A percentile compares a stretch with the other conserved stretches of the same genome.
phyloP scores from a whole-genome alignment of 2,329 filamentous ascomycete genomes.

The Paracoccidioides lutzii region DNA sequence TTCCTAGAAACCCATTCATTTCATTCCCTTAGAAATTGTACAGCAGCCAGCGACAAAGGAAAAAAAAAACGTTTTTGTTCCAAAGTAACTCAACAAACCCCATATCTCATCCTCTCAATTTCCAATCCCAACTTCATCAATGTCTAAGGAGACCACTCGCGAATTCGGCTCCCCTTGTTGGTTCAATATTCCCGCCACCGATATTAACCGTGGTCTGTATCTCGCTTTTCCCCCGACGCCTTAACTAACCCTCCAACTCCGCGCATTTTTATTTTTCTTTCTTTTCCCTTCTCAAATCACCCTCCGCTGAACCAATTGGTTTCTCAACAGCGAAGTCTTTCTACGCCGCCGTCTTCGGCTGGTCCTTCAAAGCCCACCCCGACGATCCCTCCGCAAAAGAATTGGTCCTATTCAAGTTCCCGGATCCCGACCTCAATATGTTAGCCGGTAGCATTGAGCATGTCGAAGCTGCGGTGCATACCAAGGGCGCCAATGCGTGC shows the following conservation, averaged over 20 bases:
- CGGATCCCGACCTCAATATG: conserved; percentile 1
- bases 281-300: too few species aligned
- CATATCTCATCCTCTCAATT: not conserved
- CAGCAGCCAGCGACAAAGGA: too few species aligned
- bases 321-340: conserved; percentile 12
- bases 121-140: not conserved
- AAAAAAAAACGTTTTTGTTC: not conserved
- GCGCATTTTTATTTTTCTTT: not conserved
- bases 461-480: conserved; percentile 4
- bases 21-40: too few species aligned
- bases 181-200: conserved; percentile 14
- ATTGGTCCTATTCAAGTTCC: conserved; percentile 13
- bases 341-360: conserved; percentile 15
- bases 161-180: conserved; percentile 14
- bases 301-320: too few species aligned
- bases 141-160: conserved; percentile 9
- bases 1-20: too few species aligned
- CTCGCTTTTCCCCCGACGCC: not conserved
- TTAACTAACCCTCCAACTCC: not conserved
- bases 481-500: conserved; percentile 3
- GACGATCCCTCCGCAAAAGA: conserved; percentile 8
- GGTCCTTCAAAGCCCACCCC: conserved; percentile 10
- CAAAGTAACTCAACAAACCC: not conserved
- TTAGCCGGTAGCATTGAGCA: conserved; percentile 3
- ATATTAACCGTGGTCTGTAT: conserved; percentile 12